Base-by-base conservation (phyloP, 2,329 filamentous ascomycete species). In the Fusarium stilboides region DNA sequence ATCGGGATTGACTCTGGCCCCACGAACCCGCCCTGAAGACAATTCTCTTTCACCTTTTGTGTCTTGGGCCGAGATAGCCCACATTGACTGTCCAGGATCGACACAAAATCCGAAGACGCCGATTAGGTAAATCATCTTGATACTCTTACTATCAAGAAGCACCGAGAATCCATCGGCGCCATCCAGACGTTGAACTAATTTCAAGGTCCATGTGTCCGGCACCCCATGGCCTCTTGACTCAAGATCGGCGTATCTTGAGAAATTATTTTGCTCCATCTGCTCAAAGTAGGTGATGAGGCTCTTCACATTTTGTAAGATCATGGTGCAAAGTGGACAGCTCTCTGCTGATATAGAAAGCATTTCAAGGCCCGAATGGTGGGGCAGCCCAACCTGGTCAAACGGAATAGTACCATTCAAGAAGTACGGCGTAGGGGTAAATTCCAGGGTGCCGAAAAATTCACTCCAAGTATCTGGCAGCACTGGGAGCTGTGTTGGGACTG, bases 61-160 rank as follows among this genome's bases (percentile, higher is more conserved):
- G 15, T 17, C 20, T 37, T 19, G 24, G 2, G 4, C 3, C 12
- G 6, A 6, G 2, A n/a, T 8, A 0, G 22, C 34, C 8, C 46
- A 60, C 1, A 24, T 22, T 0, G 55, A 53, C 44, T 56, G 6
- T 13, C 40, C 42, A 46, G 57, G 26, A 4, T 69, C 51, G 1
- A 55, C 58, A 7, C 54, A 63, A 3, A 67, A 64, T 5, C 62
- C 58, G 17, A 69, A 33, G 2, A 17, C 39, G n/a, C 28, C 10
- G 2, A 69, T n/a, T 2, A 64, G 6, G 19, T 57, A 66, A 2
- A 67, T 5, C 0, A 37, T 34, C 3, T 5, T 19, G 10, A 8
- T 14, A 13, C 14, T 54, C 0, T 57, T 57, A 6, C 58, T 60
- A 37, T 60, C 26, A 7, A 28, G 31, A 22, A 67, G 0, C 3